phyloP scores from a whole-genome alignment of 1,284 basidiomycete genomes.

The Paramarasmius palmivorus region DNA sequence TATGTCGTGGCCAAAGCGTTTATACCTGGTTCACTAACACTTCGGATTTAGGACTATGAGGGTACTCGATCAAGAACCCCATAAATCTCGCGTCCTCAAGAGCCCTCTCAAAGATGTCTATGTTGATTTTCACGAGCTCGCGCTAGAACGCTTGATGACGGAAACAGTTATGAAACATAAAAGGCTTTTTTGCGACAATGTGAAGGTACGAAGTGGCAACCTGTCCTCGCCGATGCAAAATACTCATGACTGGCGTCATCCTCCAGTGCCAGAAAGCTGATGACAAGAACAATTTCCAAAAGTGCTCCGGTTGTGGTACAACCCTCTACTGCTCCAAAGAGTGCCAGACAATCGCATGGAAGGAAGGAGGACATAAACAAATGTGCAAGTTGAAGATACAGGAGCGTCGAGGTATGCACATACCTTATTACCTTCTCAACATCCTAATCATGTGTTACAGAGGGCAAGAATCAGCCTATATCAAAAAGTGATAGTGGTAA shows the following conservation, averaged over 20 bases:
- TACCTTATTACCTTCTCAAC: too few relatives aligned
- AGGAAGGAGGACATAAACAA: slow-evolving; percentile 35
- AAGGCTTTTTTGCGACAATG: too few relatives aligned
- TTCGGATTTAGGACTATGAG: slow-evolving; percentile 15
- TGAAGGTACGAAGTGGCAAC: too few relatives aligned
- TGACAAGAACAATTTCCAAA: slow-evolving; percentile 32
- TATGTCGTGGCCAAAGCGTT: not conserved
- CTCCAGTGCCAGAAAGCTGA: slow-evolving; percentile 37
- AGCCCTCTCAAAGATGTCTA: slow-evolving; percentile 17
- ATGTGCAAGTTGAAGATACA: slow-evolving; percentile 39
- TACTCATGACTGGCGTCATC: too few relatives aligned
- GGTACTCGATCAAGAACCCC: slow-evolving; percentile 20
- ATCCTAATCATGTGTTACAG: too few relatives aligned
- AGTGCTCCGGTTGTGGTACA: slow-evolving; percentile 33
- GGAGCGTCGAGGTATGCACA: slow-evolving; percentile 30
- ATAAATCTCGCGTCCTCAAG: slow-evolving; percentile 18
- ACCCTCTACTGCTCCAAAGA: slow-evolving; percentile 41
- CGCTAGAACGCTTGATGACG: too few relatives aligned
- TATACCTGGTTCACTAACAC: not conserved
- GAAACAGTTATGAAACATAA: too few relatives aligned
- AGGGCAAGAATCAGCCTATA: slow-evolving; percentile 20
- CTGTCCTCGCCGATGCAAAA: too few relatives aligned
- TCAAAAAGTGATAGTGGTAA: too few relatives aligned
- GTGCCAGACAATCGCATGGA: slow-evolving; percentile 36
- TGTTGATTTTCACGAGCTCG: too few relatives aligned